Evolutionary conservation across 2,329 filamentous ascomycete species (phyloP).

Genomic region (Microdochium paspali): DNA sequence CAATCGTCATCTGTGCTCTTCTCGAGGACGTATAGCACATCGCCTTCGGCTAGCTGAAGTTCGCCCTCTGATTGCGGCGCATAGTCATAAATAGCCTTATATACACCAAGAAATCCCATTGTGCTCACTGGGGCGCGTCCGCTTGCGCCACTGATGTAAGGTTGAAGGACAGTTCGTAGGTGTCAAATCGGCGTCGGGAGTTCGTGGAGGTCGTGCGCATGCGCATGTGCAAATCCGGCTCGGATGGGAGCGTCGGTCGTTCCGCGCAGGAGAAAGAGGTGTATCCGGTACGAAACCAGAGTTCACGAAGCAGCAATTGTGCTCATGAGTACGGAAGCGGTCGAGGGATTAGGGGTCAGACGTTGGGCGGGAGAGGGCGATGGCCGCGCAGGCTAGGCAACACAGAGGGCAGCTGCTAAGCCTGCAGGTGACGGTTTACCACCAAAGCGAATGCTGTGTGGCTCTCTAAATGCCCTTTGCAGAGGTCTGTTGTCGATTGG

Average conservation of each 20-base stretch:
- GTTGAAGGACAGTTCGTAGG: neutral
- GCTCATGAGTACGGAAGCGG: neutral
- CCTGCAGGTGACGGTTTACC: neutral
- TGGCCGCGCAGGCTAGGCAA: neutral
- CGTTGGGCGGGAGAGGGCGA: neutral
- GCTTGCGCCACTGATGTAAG: neutral
- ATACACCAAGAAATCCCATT: constrained; percentile 91
- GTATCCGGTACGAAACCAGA: no score
- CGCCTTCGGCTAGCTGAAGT: constrained; percentile 75
- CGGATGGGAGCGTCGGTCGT: neutral
- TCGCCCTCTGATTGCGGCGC: constrained; percentile 77
- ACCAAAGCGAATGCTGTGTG: neutral
- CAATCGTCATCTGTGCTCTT: constrained; percentile 72
- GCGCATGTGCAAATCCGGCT: neutral
- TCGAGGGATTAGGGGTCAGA: neutral
- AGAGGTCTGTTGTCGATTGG: neutral
- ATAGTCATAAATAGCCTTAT: constrained; percentile 89
- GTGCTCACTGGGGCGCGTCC: constrained; percentile 5
- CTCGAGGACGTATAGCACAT: constrained; percentile 80
- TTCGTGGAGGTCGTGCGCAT: neutral
- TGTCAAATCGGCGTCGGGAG: neutral
- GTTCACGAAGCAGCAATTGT: neutral
- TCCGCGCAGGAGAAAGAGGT: no score
- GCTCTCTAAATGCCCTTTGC: neutral
- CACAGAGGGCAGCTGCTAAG: neutral